Evolutionary conservation across 140 eudicot genomes (phyloP).

Genomic region (Senecio squalidus): DNA sequence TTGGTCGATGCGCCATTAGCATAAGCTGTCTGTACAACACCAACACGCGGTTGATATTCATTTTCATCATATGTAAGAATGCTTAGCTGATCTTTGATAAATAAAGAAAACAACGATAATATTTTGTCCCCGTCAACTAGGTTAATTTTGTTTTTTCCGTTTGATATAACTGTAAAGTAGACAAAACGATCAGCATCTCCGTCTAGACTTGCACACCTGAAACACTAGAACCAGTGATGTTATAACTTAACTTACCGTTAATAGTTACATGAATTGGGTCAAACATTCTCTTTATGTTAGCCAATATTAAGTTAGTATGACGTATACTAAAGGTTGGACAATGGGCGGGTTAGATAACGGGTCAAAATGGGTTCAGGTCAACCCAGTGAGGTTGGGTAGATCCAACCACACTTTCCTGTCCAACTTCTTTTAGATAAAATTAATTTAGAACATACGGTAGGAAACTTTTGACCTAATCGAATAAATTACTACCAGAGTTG

Average conservation of each 20-base stretch:
- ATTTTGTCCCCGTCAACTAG: slow-evolving; percentile 81
- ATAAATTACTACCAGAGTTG: not conserved
- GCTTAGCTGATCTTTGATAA: slow-evolving; percentile 61
- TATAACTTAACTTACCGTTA: slow-evolving; percentile 16
- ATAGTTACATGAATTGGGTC: too few relatives aligned
- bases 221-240: slow-evolving; percentile 33
- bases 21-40: slow-evolving; percentile 88
- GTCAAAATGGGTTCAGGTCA: too few relatives aligned
- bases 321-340: too few relatives aligned
- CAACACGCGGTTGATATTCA: slow-evolving; percentile 47
- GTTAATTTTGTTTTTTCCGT: slow-evolving; percentile 43
- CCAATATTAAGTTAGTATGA: too few relatives aligned
- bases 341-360: too few relatives aligned
- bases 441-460: too few relatives aligned
- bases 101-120: slow-evolving; percentile 66
- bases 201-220: slow-evolving; percentile 95
- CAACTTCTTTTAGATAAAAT: too few relatives aligned
- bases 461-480: too few relatives aligned
- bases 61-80: slow-evolving; percentile 36
- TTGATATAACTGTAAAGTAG: slow-evolving; percentile 47
- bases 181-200: slow-evolving; percentile 92
- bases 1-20: slow-evolving; percentile 95
- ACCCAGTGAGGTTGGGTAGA: too few relatives aligned
- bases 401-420: too few relatives aligned
- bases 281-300: too few relatives aligned